A percentile compares a stretch with the other conserved stretches of the same genome.
phyloP scores from a whole-genome alignment of 139 green algal species.

The Trebouxia sp. region DNA sequence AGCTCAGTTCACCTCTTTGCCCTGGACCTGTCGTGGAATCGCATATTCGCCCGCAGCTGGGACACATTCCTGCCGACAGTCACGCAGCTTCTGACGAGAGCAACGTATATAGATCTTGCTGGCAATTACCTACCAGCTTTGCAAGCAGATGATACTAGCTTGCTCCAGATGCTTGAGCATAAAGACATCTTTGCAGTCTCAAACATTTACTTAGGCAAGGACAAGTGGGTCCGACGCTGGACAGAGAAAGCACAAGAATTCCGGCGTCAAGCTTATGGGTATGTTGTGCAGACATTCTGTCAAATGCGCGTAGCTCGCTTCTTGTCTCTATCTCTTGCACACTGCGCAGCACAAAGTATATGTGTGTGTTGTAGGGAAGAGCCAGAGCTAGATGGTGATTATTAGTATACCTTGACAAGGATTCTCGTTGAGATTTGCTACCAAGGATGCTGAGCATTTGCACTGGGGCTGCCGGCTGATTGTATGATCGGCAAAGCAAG shows the following conservation, averaged over 20 bases:
- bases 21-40: slow-evolving; percentile 4
- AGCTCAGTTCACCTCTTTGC: slow-evolving; percentile 5
- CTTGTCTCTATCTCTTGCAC: background rate
- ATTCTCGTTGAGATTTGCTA: background rate
- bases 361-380: slow-evolving; percentile 2
- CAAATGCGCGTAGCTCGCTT: slow-evolving; percentile 1
- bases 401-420: slow-evolving; percentile 1
- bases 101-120: background rate
- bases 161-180: background rate
- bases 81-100: slow-evolving; percentile 3
- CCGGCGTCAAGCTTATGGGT: background rate
- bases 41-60: background rate
- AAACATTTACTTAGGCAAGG: background rate
- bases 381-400: background rate
- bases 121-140: slow-evolving; percentile 8
- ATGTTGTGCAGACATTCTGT: slow-evolving; percentile 10
- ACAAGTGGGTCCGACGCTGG: slow-evolving; percentile 6
- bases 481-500: background rate
- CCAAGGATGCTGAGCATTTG: slow-evolving; percentile 8
- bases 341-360: background rate
- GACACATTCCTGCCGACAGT: slow-evolving; percentile 9
- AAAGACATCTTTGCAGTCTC: background rate
- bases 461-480: background rate
- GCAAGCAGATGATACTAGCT: slow-evolving; percentile 8
- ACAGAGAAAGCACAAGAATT: slow-evolving; percentile 10